Base-by-base conservation (phyloP, 768 basidiomycete species). In the Boletus coccyginus region DNA sequence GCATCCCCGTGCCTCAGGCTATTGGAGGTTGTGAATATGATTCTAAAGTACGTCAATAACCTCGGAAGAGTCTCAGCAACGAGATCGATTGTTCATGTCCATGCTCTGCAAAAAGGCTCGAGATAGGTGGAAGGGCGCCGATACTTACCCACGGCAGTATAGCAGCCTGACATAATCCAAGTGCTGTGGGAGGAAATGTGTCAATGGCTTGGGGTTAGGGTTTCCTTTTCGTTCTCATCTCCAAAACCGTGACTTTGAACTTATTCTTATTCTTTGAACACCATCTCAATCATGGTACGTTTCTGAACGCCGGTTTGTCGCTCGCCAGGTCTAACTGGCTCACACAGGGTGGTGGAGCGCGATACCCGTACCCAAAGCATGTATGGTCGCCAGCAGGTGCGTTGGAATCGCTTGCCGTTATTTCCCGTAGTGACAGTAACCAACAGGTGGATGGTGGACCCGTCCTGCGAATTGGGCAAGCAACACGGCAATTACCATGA, bases 331-430 rank as follows among this genome's bases (percentile, higher is more conserved):
- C 48, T 64, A 27, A 65, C 36, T 9, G 10, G 11, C 2, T n/a
- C 21, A 14, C 6, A 19, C 54, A 92, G 90, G 90, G 90, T 45
- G 90, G 90, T 74, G 90, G 89, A 59, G 82, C 76, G 52, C 86
- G 92, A 75, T 97, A 92, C 80, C 92, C 94, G 10, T 97, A 88
- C 72, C 94, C 93, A 33, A 95, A 94, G 78, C 83, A 90, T 67
- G 94, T 97, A 53, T 98, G 93, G 92, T 88, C 93, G 24, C 94
- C 95, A 67, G 81, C 94, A 62, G 92, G 92, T 92, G 51, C 58
- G 73, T 74, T 19, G 21, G 27, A 40, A 14, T 24, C 6, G 13
- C 17, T 10, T 43, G 27, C 33, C 29, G 12, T 4, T 17, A 17
- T 16, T 2, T 0, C 24, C 17, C 7, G 29, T 42, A 27, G 16